These are phyloP conservation scores for Epichloe festucae DNA, from an alignment of 2,329 filamentous ascomycete genomes.

Conservation along the genomic window DNA sequence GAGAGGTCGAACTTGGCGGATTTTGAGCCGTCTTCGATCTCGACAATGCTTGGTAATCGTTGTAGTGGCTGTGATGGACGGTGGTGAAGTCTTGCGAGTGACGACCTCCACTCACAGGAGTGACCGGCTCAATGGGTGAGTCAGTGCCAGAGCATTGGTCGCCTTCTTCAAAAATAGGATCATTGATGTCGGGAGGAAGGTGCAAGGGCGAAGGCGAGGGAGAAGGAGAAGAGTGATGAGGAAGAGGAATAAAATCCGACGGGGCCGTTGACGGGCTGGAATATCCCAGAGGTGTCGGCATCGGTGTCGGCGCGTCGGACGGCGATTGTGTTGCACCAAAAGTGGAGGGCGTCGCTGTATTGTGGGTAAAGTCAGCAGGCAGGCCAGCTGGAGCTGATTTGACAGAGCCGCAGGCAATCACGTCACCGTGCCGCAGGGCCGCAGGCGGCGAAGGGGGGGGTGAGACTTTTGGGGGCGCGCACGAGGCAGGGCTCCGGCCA, in stretches of 20 bases:
- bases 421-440: slow-evolving; percentile 8
- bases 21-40: slow-evolving; percentile 12
- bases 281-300: slow-evolving; percentile 4
- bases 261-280: slow-evolving; percentile 4
- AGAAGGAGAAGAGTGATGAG: slow-evolving; percentile 19
- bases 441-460: slow-evolving; percentile 3
- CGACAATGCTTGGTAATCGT: slow-evolving; percentile 14
- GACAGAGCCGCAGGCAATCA: slow-evolving; percentile 7
- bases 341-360: slow-evolving; percentile 1
- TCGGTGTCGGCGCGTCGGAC: slow-evolving; percentile 4
- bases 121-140: slow-evolving; percentile 45
- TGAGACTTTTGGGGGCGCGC: background rate
- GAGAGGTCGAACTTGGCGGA: slow-evolving; percentile 3
- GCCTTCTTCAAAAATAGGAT: slow-evolving; percentile 41
- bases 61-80: slow-evolving; percentile 20
- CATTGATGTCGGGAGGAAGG: slow-evolving; percentile 35
- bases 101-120: slow-evolving; percentile 44
- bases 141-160: slow-evolving; percentile 47
- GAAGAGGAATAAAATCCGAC: slow-evolving; percentile 1
- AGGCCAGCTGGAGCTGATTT: background rate
- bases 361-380: slow-evolving; percentile 9
- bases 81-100: slow-evolving; percentile 41
- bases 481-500: slow-evolving; percentile 5
- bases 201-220: slow-evolving; percentile 22
- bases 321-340: slow-evolving; percentile 3